These are phyloP conservation scores for Aspergillus funiculosus DNA, from an alignment of 495 filamentous ascomycete genomes.

Conservation along the genomic window DNA sequence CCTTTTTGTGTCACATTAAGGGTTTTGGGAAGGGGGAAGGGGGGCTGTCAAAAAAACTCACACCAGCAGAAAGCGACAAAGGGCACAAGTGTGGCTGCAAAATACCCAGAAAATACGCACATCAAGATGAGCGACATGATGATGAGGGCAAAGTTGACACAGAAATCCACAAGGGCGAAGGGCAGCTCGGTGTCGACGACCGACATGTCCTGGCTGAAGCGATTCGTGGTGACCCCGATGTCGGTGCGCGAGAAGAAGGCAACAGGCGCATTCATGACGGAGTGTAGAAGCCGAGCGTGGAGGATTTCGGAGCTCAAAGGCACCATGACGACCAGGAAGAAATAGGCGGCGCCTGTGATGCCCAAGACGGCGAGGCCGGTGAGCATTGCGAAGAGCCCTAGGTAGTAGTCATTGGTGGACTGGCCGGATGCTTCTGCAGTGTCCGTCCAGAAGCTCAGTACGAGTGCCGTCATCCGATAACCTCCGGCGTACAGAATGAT, in stretches of 20 bases:
- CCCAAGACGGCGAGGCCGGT: background rate
- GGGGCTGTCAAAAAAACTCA: background rate
- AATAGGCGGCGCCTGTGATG: background rate
- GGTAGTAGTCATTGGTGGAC: background rate
- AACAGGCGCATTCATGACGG: background rate
- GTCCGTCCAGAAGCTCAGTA: background rate
- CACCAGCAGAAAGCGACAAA: background rate
- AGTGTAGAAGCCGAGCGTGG: background rate
- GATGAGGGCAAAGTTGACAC: background rate
- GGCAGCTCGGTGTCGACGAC: background rate
- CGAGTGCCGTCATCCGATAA: background rate
- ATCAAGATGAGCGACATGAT: background rate
- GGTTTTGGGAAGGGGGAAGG: background rate
- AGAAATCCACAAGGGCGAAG: background rate
- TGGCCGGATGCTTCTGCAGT: background rate
- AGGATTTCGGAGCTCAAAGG: background rate
- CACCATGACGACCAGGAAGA: background rate
- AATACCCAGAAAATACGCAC: background rate
- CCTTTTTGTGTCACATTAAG: background rate
- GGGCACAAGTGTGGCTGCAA: background rate
- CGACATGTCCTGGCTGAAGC: conserved; percentile 4
- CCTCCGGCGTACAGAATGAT: background rate
- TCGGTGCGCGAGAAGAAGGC: background rate
- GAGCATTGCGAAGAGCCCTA: background rate
- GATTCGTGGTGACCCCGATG: background rate